These are phyloP conservation scores for Clarireedia monteithiana DNA, from an alignment of 2,329 filamentous ascomycete genomes.

Conservation along the genomic window DNA sequence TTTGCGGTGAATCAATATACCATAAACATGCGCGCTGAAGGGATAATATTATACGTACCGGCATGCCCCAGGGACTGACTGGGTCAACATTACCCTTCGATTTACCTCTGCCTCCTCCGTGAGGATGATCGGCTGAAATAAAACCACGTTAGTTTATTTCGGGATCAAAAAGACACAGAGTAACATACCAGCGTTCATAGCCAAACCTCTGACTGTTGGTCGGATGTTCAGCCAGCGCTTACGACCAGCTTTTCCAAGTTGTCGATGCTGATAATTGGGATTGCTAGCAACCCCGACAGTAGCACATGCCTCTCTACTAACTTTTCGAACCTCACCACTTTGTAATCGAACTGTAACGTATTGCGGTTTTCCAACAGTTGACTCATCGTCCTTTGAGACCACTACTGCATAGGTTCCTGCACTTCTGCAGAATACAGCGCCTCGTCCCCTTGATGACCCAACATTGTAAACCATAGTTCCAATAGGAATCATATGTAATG, in stretches of 20 bases:
- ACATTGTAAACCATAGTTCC: constrained; percentile 92
- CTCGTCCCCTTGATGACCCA: constrained; percentile 63
- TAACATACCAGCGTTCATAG: constrained; percentile 85
- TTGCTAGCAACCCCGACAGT: constrained; percentile 95
- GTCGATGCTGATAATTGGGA: constrained; percentile 78
- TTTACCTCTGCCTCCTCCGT: constrained; percentile 98
- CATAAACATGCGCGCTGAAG: constrained; percentile 3
- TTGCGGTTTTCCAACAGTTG: constrained; percentile 51
- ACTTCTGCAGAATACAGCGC: constrained; percentile 87
- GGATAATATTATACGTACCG: constrained; percentile 52
- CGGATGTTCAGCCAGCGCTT: constrained; percentile 90
- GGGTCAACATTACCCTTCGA: constrained; percentile 97
- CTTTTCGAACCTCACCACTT: constrained; percentile 84
- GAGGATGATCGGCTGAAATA: constrained; percentile 74
- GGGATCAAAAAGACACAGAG: neutral
- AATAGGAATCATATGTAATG: constrained; percentile 89
- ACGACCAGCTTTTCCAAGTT: constrained; percentile 91
- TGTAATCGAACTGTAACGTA: constrained; percentile 81
- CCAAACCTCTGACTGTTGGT: constrained; percentile 91
- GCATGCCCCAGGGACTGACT: constrained; percentile 92
- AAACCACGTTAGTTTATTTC: constrained; percentile 10
- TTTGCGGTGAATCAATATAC: constrained; percentile 25
- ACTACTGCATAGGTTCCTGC: constrained; percentile 89
- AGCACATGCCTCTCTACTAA: constrained; percentile 86
- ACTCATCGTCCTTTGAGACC: constrained; percentile 79